Percentiles rank a stretch among this genome's conserved stretches.
Conservation (phyloP, 108 stramenopile species). For the Nitzschia sp. region DNA sequence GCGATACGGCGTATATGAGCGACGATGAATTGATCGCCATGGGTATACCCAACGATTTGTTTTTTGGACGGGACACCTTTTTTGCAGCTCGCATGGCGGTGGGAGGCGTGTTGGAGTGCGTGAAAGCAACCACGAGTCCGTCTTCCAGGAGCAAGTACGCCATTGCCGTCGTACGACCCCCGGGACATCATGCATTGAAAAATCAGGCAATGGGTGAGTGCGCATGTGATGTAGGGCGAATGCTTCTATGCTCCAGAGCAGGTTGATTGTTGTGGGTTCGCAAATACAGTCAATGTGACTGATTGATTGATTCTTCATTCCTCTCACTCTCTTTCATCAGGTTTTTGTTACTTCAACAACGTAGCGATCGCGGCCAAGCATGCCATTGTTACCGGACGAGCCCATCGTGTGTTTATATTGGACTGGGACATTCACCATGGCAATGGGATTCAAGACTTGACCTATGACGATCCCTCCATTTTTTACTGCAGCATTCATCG, state of each 20-base stretch:
- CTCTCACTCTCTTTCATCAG: conserved; percentile 11
- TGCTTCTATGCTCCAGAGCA: too few species aligned
- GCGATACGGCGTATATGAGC: neutral
- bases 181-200: conserved; percentile 32
- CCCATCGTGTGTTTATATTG: conserved; percentile 40
- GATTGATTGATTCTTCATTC: neutral
- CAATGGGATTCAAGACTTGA: conserved; percentile 59
- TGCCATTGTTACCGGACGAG: conserved; percentile 20
- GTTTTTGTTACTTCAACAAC: conserved; percentile 69
- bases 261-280: too few species aligned
- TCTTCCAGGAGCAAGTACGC: conserved; percentile 7
- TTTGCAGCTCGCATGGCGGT: conserved; percentile 25
- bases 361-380: conserved; percentile 45
- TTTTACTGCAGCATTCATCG: conserved; percentile 56
- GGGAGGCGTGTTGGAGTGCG: conserved; percentile 32
- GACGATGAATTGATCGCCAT: conserved; percentile 6
- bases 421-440: conserved; percentile 68
- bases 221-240: neutral
- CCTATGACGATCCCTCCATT: conserved; percentile 48
- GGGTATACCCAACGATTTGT: conserved; percentile 21
- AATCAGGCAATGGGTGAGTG: conserved; percentile 33
- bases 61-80: conserved; percentile 31
- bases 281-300: neutral
- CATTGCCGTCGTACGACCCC: conserved; percentile 35
- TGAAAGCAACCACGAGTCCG: conserved; percentile 13